A percentile compares a stretch with the other conserved stretches of the same genome.
phyloP scores from a whole-genome alignment of 2,329 filamentous ascomycete species.

The Fragosphaeria purpurea region DNA sequence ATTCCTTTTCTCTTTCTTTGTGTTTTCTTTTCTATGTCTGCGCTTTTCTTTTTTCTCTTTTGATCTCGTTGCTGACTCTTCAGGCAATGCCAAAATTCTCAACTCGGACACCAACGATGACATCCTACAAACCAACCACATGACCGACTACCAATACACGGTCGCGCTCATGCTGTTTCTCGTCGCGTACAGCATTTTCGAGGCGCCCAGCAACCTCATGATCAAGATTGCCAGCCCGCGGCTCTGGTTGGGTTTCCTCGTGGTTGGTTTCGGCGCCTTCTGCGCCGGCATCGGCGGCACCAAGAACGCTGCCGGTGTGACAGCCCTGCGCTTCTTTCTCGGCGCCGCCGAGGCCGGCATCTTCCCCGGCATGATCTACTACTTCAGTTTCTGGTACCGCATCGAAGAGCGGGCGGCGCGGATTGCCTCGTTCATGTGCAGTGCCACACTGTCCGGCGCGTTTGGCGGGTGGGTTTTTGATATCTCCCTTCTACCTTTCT shows the following conservation, averaged over 20 bases:
- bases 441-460: constrained; percentile 59
- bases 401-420: constrained; percentile 59
- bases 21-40: neutral
- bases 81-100: constrained; percentile 52
- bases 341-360: constrained; percentile 48
- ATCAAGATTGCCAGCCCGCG: constrained; percentile 54
- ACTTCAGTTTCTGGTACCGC: constrained; percentile 66
- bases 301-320: constrained; percentile 49
- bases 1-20: neutral
- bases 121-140: constrained; percentile 50
- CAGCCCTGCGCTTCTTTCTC: constrained; percentile 57
- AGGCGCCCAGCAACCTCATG: constrained; percentile 57
- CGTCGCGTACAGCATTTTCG: constrained; percentile 49
- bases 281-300: constrained; percentile 58
- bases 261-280: constrained; percentile 56
- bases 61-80: neutral
- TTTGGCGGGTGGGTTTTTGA: constrained; percentile 48
- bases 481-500: too few relatives aligned
- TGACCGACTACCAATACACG: constrained; percentile 53
- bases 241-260: constrained; percentile 56
- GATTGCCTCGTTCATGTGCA: constrained; percentile 62
- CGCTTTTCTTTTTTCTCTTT: neutral
- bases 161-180: constrained; percentile 50
- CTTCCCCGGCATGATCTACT: constrained; percentile 36
- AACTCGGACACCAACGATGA: constrained; percentile 51